phyloP scores from a whole-genome alignment of 345 rosid genomes.

The Diplotaxis tenuifolia region DNA sequence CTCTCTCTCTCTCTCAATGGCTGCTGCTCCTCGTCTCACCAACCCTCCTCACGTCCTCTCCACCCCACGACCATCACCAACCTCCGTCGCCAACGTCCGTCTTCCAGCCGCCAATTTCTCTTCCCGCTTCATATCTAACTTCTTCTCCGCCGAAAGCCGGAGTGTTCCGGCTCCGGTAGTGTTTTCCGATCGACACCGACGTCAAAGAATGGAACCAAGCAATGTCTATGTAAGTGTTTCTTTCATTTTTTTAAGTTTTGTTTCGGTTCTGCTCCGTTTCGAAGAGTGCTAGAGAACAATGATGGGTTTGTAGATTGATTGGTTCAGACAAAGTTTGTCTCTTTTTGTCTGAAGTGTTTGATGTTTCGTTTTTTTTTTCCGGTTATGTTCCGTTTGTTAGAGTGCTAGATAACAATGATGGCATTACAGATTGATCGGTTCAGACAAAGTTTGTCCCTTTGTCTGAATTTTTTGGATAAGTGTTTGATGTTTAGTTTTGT shows the following conservation, averaged over 20 bases:
- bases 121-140: slow-evolving; percentile 2
- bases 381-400: background rate
- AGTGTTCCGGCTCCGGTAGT: slow-evolving; percentile 11
- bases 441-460: too few species aligned
- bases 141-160: slow-evolving; percentile 5
- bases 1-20: background rate
- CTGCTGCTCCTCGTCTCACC: slow-evolving; percentile 35
- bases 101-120: background rate
- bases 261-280: background rate
- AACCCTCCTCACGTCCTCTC: slow-evolving; percentile 20
- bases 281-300: background rate
- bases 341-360: background rate
- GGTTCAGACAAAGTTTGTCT: background rate
- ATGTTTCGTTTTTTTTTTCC: background rate
- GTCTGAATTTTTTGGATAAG: too few species aligned
- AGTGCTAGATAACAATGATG: background rate
- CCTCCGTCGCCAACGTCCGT: slow-evolving; percentile 28
- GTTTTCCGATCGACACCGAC: slow-evolving; percentile 18
- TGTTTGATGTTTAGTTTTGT: background rate
- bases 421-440: background rate
- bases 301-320: background rate
- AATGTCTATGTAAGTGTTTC: slow-evolving; percentile 32
- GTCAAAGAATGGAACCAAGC: slow-evolving; percentile 13
- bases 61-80: slow-evolving; percentile 25
- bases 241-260: background rate